These are phyloP conservation scores for Candida sanyaensis DNA, from an alignment of 1,139 yeast genomes.

Conservation along the genomic window DNA sequence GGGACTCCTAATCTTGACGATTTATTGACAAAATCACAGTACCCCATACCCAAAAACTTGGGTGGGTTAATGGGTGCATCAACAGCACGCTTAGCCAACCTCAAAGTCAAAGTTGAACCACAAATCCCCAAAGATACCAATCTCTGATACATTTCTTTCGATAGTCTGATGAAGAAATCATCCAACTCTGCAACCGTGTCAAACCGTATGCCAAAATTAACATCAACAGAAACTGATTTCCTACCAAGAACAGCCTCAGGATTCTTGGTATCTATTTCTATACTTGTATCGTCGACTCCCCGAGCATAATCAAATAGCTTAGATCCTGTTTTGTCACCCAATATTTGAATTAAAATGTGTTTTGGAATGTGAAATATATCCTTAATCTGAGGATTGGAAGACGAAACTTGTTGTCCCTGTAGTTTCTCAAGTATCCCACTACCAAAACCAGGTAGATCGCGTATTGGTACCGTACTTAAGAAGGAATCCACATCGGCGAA, in stretches of 20 bases:
- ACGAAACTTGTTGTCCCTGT: conserved; percentile 7
- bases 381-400: conserved; percentile 16
- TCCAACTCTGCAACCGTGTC: conserved; percentile 61
- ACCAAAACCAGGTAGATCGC: conserved; percentile 88
- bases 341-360: conserved; percentile 37
- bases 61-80: conserved; percentile 74
- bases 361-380: conserved; percentile 42
- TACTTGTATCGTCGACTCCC: conserved; percentile 67
- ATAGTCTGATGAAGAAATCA: conserved; percentile 56
- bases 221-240: conserved; percentile 83
- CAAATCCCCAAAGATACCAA: conserved; percentile 46
- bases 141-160: conserved; percentile 60
- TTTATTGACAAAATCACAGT: conserved; percentile 65
- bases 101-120: conserved; percentile 63
- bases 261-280: conserved; percentile 49
- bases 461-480: conserved; percentile 46
- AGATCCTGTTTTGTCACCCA: conserved; percentile 73
- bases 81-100: conserved; percentile 62
- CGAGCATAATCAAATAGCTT: conserved; percentile 60
- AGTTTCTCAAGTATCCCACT: conserved; percentile 35
- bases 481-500: conserved; percentile 32
- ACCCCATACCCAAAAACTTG: conserved; percentile 83
- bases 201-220: conserved; percentile 88
- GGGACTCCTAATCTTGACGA: conserved; percentile 62
- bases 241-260: conserved; percentile 50